These are phyloP conservation scores for Aspergillus terreus DNA, from an alignment of 2,329 filamentous ascomycete genomes.

Conservation along the genomic window DNA sequence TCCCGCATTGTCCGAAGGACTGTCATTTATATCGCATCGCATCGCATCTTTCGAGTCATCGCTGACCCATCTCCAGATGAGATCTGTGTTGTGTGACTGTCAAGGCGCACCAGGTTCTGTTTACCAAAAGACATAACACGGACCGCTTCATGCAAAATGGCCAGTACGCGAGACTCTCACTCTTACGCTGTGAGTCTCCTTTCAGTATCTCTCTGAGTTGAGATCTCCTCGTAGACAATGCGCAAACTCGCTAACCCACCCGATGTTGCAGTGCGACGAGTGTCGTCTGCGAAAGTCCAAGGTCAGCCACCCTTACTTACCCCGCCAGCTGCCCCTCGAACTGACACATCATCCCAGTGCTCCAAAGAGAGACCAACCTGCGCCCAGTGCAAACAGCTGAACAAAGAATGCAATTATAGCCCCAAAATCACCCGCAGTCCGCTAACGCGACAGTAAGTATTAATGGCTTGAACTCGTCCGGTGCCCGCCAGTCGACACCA, in stretches of 20 bases:
- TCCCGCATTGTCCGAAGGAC: background rate
- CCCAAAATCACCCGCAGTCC: constrained; percentile 40
- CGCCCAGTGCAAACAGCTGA: constrained; percentile 36
- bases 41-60: background rate
- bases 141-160: constrained; percentile 28
- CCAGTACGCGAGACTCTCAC: constrained; percentile 39
- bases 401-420: constrained; percentile 41
- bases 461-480: background rate
- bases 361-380: constrained; percentile 41
- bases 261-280: constrained; percentile 33
- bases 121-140: constrained; percentile 18
- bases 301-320: constrained; percentile 19
- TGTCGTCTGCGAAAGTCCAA: constrained; percentile 39
- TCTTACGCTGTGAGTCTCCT: constrained; percentile 36
- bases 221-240: background rate
- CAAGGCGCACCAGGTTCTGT: constrained; percentile 25
- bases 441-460: constrained; percentile 39
- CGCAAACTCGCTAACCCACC: constrained; percentile 6
- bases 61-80: constrained; percentile 29
- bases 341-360: constrained; percentile 25
- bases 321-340: background rate
- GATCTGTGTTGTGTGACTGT: constrained; percentile 27
- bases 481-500: background rate
- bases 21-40: too few species aligned
- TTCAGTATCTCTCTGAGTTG: background rate